Conservation (phyloP, 805 yeast genomes). For the Jamesozyma gamospora region DNA sequence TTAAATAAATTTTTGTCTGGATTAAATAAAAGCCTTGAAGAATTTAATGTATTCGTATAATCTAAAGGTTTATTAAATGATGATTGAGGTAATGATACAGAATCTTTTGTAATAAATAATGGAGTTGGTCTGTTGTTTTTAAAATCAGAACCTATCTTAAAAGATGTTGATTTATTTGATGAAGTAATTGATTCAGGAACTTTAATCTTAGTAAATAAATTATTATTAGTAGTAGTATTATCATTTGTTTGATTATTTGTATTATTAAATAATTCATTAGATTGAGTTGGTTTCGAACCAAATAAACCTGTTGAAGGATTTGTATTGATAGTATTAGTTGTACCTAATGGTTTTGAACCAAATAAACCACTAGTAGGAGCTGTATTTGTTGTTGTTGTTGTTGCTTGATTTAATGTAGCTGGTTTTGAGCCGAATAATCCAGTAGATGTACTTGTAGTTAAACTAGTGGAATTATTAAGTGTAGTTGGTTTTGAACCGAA, state of each 20-base stretch:
- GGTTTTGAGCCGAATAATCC: conserved; percentile 18
- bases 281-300: conserved; percentile 22
- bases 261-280: conserved; percentile 29
- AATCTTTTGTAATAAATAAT: conserved; percentile 30
- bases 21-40: conserved; percentile 17
- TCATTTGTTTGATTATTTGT: not conserved
- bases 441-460: conserved; percentile 1
- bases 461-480: not conserved
- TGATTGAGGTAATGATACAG: not conserved
- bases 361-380: conserved; percentile 28
- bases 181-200: conserved; percentile 28
- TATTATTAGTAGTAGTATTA: not conserved
- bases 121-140: conserved; percentile 58
- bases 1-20: conserved; percentile 26
- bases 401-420: not conserved
- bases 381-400: conserved; percentile 9
- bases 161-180: conserved; percentile 37
- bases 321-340: conserved; percentile 17
- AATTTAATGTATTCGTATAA: no score
- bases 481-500: conserved; percentile 12
- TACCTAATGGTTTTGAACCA: conserved; percentile 11
- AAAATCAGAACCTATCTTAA: conserved; percentile 35
- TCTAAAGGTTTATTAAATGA: no score
- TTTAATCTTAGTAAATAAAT: not conserved
- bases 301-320: conserved; percentile 24